Base-by-base conservation (phyloP, 176 grass and related monocot species). In the Aegilops umbellulata region DNA sequence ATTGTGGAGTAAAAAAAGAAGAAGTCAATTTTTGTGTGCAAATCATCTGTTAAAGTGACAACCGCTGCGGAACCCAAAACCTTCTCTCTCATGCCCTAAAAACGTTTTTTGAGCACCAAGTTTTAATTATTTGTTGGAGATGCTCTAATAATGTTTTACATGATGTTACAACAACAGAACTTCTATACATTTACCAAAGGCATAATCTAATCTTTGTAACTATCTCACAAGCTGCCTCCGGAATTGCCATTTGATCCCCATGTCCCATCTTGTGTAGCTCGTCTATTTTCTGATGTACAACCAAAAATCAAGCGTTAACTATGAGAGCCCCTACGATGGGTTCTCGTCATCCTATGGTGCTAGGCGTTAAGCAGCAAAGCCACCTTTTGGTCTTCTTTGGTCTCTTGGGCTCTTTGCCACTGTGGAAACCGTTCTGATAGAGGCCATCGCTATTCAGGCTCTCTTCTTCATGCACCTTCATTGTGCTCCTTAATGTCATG, bases 401-500 rank as follows among this genome's bases (percentile, higher is more conserved):
- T 63, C 17, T 77, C 36, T 80, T 87, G 0, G 81, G 36, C 27
- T 84, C 80, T 15, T 76, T 80, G 35, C 49, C 71, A 15, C 44
- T 27, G 23, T 26, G 2, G 1, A 76, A 63, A 76, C 85, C 49
- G 3, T 87, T 80, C 60, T 51, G 74, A 60, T 66, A 60, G 69
- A 84, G 79, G 47, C 76, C 85, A 16, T 61, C 38, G 8, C 17
- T 51, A 62, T 87, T 74, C 5, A 87, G 76, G 76, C 12, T 91
- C 77, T 91, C 85, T 53, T 91, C 89, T 15, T 65, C 85, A 2
- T 91, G 89, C 76, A 91, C 81, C 76, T 63, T 74, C 69, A 53
- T 84, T 61, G 80, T 16, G 39, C 68, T 80, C 82, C 81, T 83
- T 32, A 35, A 51, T 75, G 85, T 67, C 80, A 38, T 67, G 19